A percentile compares a stretch with the other conserved stretches of the same genome.
Conservation (phyloP, 257 asterid species). For the Gardenia jasminoides region DNA sequence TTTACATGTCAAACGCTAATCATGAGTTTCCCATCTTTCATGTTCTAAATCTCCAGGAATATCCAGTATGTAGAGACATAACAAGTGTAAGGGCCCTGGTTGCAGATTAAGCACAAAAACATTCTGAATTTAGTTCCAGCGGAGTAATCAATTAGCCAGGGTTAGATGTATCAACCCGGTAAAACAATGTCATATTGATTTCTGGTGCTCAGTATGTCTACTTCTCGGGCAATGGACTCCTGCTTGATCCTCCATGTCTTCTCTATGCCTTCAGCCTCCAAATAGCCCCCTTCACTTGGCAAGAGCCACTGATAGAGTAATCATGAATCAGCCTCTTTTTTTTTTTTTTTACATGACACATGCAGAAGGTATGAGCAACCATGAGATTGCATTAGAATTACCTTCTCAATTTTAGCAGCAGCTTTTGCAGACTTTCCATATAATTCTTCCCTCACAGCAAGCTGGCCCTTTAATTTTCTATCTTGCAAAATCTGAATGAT, state of each 20-base stretch:
- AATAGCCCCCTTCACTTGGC: constrained; percentile 81
- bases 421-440: constrained; percentile 76
- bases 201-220: constrained; percentile 68
- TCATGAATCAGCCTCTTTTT: constrained; percentile 1
- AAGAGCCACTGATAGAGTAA: constrained; percentile 64
- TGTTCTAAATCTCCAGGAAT: neutral
- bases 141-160: neutral
- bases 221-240: constrained; percentile 69
- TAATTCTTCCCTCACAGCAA: constrained; percentile 64
- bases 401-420: constrained; percentile 92
- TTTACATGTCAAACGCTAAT: neutral
- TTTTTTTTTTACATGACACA: neutral
- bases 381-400: constrained; percentile 4
- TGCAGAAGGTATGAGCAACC: neutral
- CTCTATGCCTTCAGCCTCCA: constrained; percentile 86
- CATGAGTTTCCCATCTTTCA: neutral
- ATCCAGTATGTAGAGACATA: neutral
- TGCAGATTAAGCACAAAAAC: neutral
- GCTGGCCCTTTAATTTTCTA: constrained; percentile 85
- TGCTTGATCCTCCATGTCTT: constrained; percentile 84
- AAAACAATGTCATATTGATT: constrained; percentile 81
- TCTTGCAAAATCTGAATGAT: constrained; percentile 42
- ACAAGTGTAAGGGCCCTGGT: neutral
- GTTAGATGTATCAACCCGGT: constrained; percentile 64
- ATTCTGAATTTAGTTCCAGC: neutral